Conservation (phyloP, 1,284 basidiomycete genomes). For the Naganishia cerealis region DNA sequence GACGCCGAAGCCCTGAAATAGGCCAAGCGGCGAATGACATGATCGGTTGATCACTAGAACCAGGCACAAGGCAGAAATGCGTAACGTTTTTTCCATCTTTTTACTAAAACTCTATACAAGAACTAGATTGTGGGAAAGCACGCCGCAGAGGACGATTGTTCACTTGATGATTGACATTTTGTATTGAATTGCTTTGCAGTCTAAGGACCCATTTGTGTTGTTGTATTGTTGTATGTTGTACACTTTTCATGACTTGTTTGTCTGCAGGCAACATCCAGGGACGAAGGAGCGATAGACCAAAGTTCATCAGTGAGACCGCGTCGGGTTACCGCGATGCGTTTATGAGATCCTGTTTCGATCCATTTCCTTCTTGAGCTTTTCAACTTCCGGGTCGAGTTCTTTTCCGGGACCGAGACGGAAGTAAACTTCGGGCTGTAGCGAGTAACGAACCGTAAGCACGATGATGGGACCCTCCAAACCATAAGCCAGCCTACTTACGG, state of each 20-base stretch:
- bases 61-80: background rate
- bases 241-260: background rate
- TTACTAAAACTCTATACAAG: slow-evolving; percentile 2
- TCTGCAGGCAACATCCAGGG: background rate
- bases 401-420: slow-evolving; percentile 33
- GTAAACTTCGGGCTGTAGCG: slow-evolving; percentile 34
- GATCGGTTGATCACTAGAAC: too few species aligned
- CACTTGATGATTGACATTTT: slow-evolving; percentile 4
- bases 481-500: slow-evolving; percentile 38
- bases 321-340: background rate
- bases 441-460: too few species aligned
- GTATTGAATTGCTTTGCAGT: slow-evolving; percentile 3
- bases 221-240: slow-evolving; percentile 1
- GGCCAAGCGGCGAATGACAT: too few species aligned
- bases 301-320: too few species aligned
- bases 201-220: background rate
- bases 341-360: slow-evolving; percentile 20
- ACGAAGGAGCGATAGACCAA: background rate
- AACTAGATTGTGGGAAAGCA: background rate
- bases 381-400: slow-evolving; percentile 27
- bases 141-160: slow-evolving; percentile 8
- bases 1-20: too few species aligned
- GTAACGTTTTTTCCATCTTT: slow-evolving; percentile 4
- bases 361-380: slow-evolving; percentile 26
- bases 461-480: background rate